Base-by-base conservation (phyloP, 768 basidiomycete genomes). In the Hygrocybe punicea region DNA sequence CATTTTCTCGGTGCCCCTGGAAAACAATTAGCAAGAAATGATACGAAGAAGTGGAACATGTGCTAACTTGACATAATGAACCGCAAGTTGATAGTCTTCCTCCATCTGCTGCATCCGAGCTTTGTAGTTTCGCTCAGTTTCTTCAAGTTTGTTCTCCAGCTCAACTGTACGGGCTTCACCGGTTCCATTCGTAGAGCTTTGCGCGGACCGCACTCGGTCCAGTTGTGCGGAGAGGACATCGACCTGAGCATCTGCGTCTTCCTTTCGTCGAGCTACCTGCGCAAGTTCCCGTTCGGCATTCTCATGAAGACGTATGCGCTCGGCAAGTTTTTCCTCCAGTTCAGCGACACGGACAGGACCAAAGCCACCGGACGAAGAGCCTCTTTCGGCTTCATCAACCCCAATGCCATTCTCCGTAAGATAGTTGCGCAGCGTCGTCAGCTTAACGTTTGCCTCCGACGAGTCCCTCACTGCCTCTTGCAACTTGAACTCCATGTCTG, bases 1-100 rank as follows among this genome's bases (percentile, higher is more conserved):
- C 85, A 98, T 93, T 75, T 95, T 97, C 73, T 98, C 97, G 1
- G 95, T 98, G 45, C 93, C 93, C 81, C 91, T 93, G 67, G 21
- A 58, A 59, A 61, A 35, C 64, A 29, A 61, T 65, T 33, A 65
- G 46, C 21, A 40, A 1, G 51, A 55, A 51, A 55, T 54, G 53
- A 53, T 46, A 36, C 42, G 52, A 56, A 51, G 63, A 56, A 49
- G 8, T 6, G 37, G 56, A 25, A 50, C 61, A 74, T 42, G 19
- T 23, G 21, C 87, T 76, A 70, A 92, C 91, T 98, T 98, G 64
- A 98, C 94, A 73, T 97, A 98, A 68, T 93, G 90, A 55, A 98
- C 95, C 13, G 97, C 96, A 51, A 95, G 84, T 66, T 94, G 90
- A 71, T 99, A 98, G 66, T 98, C 96, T 47, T 90, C 85, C 72